Evolutionary conservation across 176 grass and related monocot species (phyloP).

Genomic region (Aegilops sharonensis): DNA sequence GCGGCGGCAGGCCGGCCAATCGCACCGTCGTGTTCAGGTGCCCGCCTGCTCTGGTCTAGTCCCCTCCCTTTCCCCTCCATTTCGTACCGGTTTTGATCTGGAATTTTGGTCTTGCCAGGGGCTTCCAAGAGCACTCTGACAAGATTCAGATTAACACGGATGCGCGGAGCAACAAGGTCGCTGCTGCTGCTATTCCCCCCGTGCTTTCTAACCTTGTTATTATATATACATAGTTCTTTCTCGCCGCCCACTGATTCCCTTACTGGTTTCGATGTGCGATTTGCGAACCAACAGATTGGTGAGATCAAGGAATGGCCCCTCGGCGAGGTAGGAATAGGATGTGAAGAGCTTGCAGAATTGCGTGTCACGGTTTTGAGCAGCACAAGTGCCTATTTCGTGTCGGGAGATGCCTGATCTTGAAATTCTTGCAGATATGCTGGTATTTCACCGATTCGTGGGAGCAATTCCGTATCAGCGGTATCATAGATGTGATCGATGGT

Average conservation of each 20-base stretch:
- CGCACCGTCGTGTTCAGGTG: slow-evolving; percentile 92
- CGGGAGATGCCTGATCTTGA: neutral
- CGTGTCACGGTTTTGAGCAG: neutral
- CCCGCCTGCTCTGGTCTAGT: too few species aligned
- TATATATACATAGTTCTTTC: neutral
- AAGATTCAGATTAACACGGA: slow-evolving; percentile 92
- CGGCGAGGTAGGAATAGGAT: slow-evolving; percentile 64
- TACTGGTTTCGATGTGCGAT: neutral
- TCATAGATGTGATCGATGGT: slow-evolving; percentile 66
- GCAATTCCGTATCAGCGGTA: slow-evolving; percentile 83
- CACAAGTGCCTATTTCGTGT: neutral
- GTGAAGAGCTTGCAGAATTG: neutral
- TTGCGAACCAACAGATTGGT: slow-evolving; percentile 43
- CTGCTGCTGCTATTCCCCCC: neutral
- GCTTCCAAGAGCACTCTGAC: slow-evolving; percentile 72
- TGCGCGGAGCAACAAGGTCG: slow-evolving; percentile 65
- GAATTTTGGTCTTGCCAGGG: slow-evolving; percentile 37
- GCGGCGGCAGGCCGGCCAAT: slow-evolving; percentile 63
- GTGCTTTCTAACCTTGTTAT: neutral
- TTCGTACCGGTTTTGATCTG: neutral
- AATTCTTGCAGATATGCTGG: slow-evolving; percentile 80
- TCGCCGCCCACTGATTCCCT: neutral
- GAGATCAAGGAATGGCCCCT: slow-evolving; percentile 73
- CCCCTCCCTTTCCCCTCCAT: neutral
- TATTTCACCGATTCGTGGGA: slow-evolving; percentile 95